Conservation (phyloP, 1,284 basidiomycete genomes). For the Termitomyces sp. region DNA sequence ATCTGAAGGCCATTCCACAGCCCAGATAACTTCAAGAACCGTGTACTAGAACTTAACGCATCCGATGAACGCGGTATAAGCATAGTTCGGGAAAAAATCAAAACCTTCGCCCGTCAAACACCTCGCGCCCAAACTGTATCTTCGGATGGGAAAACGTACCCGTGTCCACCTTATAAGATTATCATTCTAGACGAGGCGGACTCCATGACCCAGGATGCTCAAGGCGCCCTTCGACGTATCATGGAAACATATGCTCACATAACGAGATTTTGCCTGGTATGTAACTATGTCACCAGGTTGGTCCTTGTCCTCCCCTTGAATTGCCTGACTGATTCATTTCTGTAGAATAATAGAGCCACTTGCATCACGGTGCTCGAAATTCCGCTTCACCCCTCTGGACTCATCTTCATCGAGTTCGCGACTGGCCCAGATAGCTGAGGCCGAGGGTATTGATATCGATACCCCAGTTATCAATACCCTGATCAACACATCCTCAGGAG, state of each 20-base stretch:
- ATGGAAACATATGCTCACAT: slow-evolving; percentile 99
- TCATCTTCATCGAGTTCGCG: slow-evolving; percentile 70
- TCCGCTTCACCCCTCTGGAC: slow-evolving; percentile 94
- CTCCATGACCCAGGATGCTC: slow-evolving; percentile 99
- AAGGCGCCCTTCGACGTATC: slow-evolving; percentile 91
- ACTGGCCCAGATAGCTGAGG: slow-evolving; percentile 74
- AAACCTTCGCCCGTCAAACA: slow-evolving; percentile 95
- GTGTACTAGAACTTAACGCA: slow-evolving; percentile 97
- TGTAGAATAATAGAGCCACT: slow-evolving; percentile 97
- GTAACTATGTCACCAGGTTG: slow-evolving; percentile 98
- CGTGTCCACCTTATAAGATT: slow-evolving; percentile 98
- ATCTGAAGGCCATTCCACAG: slow-evolving; percentile 26
- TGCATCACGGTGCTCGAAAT: slow-evolving; percentile 98
- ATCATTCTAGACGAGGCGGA: slow-evolving; percentile 99
- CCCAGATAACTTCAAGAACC: slow-evolving; percentile 89
- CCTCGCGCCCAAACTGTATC: slow-evolving; percentile 72
- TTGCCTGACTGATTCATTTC: background rate
- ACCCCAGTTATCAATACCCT: slow-evolving; percentile 63
- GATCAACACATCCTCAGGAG: slow-evolving; percentile 82
- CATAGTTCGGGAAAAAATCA: slow-evolving; percentile 98
- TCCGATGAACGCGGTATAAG: slow-evolving; percentile 97
- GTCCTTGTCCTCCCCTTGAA: slow-evolving; percentile 19
- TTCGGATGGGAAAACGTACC: slow-evolving; percentile 82
- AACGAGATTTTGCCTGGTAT: slow-evolving; percentile 97
- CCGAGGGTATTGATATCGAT: slow-evolving; percentile 51